Evolutionary conservation across 345 rosid species (phyloP).

Genomic region (Citrus inodora): DNA sequence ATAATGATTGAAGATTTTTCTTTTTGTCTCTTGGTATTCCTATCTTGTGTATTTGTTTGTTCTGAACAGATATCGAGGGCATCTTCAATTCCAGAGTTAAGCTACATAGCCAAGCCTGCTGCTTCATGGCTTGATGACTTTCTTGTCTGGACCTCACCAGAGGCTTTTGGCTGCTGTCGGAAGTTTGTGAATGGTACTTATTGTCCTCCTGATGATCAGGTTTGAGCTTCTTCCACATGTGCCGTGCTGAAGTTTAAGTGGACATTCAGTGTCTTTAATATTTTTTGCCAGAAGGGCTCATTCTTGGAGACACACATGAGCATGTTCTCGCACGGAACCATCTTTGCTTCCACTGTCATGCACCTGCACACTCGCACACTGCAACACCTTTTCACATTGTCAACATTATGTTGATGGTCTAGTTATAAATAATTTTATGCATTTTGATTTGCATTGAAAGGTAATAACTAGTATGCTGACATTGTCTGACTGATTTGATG

Average conservation of each 20-base stretch:
- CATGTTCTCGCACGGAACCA: neutral
- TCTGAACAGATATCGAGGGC: constrained; percentile 75
- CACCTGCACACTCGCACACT: neutral
- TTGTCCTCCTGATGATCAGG: constrained; percentile 99
- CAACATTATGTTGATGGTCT: neutral
- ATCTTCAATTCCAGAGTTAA: constrained; percentile 66
- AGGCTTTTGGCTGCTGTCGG: constrained; percentile 94
- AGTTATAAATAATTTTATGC: neutral
- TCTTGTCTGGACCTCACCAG: constrained; percentile 92
- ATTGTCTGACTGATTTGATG: neutral
- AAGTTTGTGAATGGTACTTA: constrained; percentile 72
- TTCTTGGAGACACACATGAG: neutral
- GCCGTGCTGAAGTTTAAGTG: neutral
- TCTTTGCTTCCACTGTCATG: neutral
- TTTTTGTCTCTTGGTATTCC: neutral
- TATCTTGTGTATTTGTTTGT: constrained; percentile 8
- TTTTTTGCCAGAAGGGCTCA: constrained; percentile 4
- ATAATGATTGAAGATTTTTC: neutral
- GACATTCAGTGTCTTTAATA: neutral
- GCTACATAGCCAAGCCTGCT: constrained; percentile 96
- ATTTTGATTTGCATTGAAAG: neutral
- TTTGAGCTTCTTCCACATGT: constrained; percentile 27
- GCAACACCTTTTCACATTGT: neutral
- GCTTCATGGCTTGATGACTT: constrained; percentile 99
- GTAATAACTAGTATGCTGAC: neutral